A percentile compares a stretch with the other conserved stretches of the same genome.
Evolutionary conservation across 1,284 basidiomycete species (phyloP).

Genomic region (Microbotryum scabiosae): DNA sequence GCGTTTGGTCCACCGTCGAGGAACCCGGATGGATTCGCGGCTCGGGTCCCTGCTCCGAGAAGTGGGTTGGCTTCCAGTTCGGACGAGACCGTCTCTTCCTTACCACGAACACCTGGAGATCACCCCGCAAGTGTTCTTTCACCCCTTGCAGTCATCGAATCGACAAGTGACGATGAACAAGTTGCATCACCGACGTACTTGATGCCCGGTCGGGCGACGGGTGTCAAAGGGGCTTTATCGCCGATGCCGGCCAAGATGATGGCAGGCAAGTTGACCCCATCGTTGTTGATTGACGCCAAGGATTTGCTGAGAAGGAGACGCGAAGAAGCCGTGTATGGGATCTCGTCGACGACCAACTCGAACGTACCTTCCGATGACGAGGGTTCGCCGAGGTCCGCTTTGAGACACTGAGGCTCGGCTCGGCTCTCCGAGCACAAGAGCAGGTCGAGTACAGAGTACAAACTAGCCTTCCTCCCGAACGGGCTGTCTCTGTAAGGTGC

Average conservation of each 20-base stretch:
- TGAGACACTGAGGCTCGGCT: too few relatives aligned
- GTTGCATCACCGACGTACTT: constrained; percentile 5
- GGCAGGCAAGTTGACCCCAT: constrained; percentile 6
- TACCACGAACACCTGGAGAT: not conserved
- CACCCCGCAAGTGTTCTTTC: not conserved
- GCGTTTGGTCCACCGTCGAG: not conserved
- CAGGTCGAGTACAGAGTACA: too few relatives aligned
- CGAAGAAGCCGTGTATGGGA: constrained; percentile 36
- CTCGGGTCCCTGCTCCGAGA: too few relatives aligned
- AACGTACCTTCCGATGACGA: constrained; percentile 1
- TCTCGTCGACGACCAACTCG: constrained; percentile 1
- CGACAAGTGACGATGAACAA: constrained; percentile 6
- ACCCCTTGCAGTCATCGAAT: not conserved
- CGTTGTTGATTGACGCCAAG: constrained; percentile 36
- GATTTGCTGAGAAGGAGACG: constrained; percentile 36
- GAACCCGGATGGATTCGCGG: too few relatives aligned
- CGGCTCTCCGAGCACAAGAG: too few relatives aligned
- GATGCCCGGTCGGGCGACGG: not conserved
- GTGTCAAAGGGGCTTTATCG: constrained; percentile 5
- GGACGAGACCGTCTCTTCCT: not conserved
- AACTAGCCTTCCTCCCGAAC: too few relatives aligned
- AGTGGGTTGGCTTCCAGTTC: too few relatives aligned
- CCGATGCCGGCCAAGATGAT: constrained; percentile 6
- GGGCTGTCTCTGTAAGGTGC: too few relatives aligned
- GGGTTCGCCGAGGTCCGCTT: too few relatives aligned